Percentiles rank a stretch among this genome's conserved stretches.
Evolutionary conservation across 257 asterid genomes (phyloP).

Genomic region (Solanum chilense): DNA sequence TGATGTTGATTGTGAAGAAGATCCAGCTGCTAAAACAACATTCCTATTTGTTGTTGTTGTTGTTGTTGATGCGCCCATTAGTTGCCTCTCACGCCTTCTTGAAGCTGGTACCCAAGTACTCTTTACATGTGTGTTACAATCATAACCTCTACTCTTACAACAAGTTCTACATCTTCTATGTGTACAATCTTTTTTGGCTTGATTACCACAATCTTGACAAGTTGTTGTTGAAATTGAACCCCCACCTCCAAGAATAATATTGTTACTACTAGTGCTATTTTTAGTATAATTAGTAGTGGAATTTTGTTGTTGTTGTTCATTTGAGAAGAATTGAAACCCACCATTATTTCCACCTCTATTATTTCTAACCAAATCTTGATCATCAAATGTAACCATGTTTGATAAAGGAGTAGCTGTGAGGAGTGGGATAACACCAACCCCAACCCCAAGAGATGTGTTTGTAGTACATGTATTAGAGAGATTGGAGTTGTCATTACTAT

Average conservation of each 20-base stretch:
- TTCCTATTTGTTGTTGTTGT: neutral
- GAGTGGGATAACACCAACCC: conserved; percentile 36
- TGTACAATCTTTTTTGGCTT: conserved; percentile 56
- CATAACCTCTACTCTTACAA: conserved; percentile 50
- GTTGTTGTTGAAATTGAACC: conserved; percentile 7
- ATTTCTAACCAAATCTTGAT: neutral
- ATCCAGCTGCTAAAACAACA: conserved; percentile 26
- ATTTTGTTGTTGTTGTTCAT: conserved; percentile 20
- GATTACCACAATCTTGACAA: conserved; percentile 65
- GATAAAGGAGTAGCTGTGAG: conserved; percentile 35
- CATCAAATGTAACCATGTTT: conserved; percentile 4
- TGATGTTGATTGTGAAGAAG: conserved; percentile 49
- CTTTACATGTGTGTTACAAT: conserved; percentile 48
- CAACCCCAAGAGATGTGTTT: conserved; percentile 22
- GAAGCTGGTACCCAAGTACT: conserved; percentile 76
- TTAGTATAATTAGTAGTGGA: conserved; percentile 8
- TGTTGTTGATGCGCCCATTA: conserved; percentile 1
- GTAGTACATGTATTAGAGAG: neutral
- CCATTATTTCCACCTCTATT: conserved; percentile 2
- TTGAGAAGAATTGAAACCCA: conserved; percentile 45
- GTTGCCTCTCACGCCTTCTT: conserved; percentile 69
- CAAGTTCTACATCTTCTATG: conserved; percentile 56
- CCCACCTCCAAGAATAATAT: neutral
- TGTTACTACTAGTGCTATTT: conserved; percentile 2
- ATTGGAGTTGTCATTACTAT: neutral